Evolutionary conservation across 1,284 basidiomycete species (phyloP), one percentile per base, ranked within the genome.

Genomic region (Malassezia slooffiae): DNA sequence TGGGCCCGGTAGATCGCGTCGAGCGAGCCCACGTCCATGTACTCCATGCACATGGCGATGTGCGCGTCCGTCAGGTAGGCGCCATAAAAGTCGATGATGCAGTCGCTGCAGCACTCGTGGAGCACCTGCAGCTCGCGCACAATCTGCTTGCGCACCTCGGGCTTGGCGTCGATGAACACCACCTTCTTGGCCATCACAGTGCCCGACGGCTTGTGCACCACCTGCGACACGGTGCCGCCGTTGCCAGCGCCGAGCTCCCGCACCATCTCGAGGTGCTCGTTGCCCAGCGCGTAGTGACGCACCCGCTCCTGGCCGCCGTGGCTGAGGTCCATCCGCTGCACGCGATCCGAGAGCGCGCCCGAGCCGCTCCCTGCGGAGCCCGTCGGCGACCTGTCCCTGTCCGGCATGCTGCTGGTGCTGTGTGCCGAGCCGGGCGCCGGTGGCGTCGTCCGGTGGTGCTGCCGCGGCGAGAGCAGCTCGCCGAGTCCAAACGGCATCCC

Each of bases 41-140:
- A 86, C 67, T 99, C 91, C 83, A 97, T 96, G 72, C 90, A 96
- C 55, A 97, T 90, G 71, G 89, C 95, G 63, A 99, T 91, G 60
- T 96, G 93, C 10, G 91, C 89, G 66, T 97, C 91, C 10, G 82
- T 80, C 32, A 95, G 75, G 74, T 88, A 97, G 21, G 93, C 91
- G 51, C 93, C 91, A 67, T 85, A 95, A 73, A 91, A 96, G 2
- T 83, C 87, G 58, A 97, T 84, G 66, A 97, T 99, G 73, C 88
- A 86, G 19, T 78, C 78, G 3, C 86, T 93, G 54, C 83, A 77
- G 72, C 93, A 97, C 69, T 95, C 85, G 71, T 95, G 88, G 83
- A 97, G 86, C 73, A 99, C 96, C 67, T 97, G 90, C 44, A 97
- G 76, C 68, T 97, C 91, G 45, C 91, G 82, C 20, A 97, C 75